Percentiles rank a stretch among this genome's conserved stretches.
phyloP scores from a whole-genome alignment of 1,139 yeast genomes.

The Trichomonascaceae sp. region DNA sequence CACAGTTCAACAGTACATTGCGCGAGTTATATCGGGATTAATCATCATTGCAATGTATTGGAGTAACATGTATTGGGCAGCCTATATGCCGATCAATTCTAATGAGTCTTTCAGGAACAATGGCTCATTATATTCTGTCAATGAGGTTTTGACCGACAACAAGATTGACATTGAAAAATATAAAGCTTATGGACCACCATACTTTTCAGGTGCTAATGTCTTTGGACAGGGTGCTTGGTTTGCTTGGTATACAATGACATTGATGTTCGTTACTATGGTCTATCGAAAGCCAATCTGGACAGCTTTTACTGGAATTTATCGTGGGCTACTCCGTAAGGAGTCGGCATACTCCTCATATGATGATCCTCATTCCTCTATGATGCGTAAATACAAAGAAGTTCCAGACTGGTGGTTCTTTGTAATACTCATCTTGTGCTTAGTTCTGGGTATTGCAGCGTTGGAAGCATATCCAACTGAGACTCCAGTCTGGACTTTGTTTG shows the following conservation, averaged over 20 bases:
- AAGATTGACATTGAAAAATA: conserved; percentile 28
- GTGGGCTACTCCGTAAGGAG: conserved; percentile 5
- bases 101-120: conserved; percentile 42
- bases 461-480: conserved; percentile 38
- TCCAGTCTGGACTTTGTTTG: conserved; percentile 48
- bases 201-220: conserved; percentile 32
- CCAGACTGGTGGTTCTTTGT: conserved; percentile 43
- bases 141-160: conserved; percentile 36
- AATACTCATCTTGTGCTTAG: conserved; percentile 49
- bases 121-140: conserved; percentile 40
- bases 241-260: conserved; percentile 22
- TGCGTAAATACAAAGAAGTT: conserved; percentile 50
- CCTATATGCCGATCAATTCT: conserved; percentile 47
- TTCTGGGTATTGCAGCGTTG: conserved; percentile 36
- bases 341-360: conserved; percentile 38
- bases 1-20: conserved; percentile 37
- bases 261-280: conserved; percentile 18
- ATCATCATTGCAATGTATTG: conserved; percentile 39
- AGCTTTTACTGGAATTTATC: conserved; percentile 17
- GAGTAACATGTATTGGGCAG: conserved; percentile 47
- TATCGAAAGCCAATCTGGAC: conserved; percentile 21
- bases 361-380: conserved; percentile 53
- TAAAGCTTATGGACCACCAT: conserved; percentile 41
- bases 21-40: conserved; percentile 38
- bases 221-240: conserved; percentile 29